These are phyloP conservation scores for Pichia inconspicua DNA, from an alignment of 1,139 yeast genomes.

Conservation along the genomic window DNA sequence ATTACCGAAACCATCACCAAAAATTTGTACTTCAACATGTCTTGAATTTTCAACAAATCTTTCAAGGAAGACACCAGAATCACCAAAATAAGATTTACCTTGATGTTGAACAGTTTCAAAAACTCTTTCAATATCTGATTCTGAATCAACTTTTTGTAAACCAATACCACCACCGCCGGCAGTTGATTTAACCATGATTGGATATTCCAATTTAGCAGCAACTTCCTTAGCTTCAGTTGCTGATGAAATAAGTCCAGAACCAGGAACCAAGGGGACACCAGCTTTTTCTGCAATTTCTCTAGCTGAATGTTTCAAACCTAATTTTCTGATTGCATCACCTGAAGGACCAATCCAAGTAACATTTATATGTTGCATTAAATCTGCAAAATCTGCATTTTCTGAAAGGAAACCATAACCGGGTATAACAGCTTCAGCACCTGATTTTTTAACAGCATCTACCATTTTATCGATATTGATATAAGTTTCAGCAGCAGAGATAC, in stretches of 20 bases:
- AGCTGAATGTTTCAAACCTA: slow-evolving; percentile 94
- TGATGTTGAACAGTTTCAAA: slow-evolving; percentile 90
- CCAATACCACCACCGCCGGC: slow-evolving; percentile 99
- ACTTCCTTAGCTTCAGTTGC: slow-evolving; percentile 66
- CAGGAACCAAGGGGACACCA: slow-evolving; percentile 91
- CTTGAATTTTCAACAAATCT: slow-evolving; percentile 89
- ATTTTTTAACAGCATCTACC: slow-evolving; percentile 70
- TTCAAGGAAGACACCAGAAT: slow-evolving; percentile 89
- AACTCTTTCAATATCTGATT: slow-evolving; percentile 70
- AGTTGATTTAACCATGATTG: slow-evolving; percentile 93
- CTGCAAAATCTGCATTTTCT: slow-evolving; percentile 94
- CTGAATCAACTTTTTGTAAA: slow-evolving; percentile 81
- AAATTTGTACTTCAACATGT: slow-evolving; percentile 93
- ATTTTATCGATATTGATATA: slow-evolving; percentile 81
- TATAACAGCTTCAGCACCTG: slow-evolving; percentile 85
- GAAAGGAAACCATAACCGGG: slow-evolving; percentile 97
- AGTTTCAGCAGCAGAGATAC: slow-evolving; percentile 82
- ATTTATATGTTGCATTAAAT: slow-evolving; percentile 72
- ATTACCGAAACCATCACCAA: slow-evolving; percentile 89
- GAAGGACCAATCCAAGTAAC: slow-evolving; percentile 92
- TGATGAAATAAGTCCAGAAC: slow-evolving; percentile 69
- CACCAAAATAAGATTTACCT: slow-evolving; percentile 88
- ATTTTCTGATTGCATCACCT: slow-evolving; percentile 81
- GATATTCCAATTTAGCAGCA: slow-evolving; percentile 78
- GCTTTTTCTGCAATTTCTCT: slow-evolving; percentile 86